Base-by-base conservation (phyloP, 225 moss, liverwort and hornwort species). In the Polytrichum formosum region DNA sequence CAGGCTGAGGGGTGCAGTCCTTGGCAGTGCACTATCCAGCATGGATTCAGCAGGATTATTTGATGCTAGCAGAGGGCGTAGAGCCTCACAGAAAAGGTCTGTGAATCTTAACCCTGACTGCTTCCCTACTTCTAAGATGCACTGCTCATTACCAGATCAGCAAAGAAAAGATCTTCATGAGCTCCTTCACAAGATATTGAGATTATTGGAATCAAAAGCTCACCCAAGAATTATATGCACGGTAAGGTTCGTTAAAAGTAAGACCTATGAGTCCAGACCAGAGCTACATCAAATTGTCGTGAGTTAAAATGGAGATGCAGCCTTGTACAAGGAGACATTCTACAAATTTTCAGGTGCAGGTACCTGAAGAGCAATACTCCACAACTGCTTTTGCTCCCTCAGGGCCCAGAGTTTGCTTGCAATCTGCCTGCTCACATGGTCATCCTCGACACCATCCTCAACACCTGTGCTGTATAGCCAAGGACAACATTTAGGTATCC, bases 331-430 rank as follows among this genome's bases (percentile, higher is more conserved):
- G 35, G 35, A 35, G 9, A 35, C 46, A 46, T 46, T 46, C 16
- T 46, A 46, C 46, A 46, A 46, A 16, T 46, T 46, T 46, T 46
- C 46, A 46, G 16, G 46, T 16, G 53, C 53, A 61, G 81, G 62
- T 83, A 96, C 93, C 85, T 71, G 74, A 20, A 98, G 82, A 55
- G 90, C 94, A 73, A 90, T 76, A 70, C 74, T 87, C 97, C 92
- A 94, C 56, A 86, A 83, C 70, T 84, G 84, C 79, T 90, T 94
- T 28, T 85, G 85, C 73, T 85, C 73, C 79, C 80, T 90, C 70
- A 91, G 54, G 55, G 76, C 80, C 91, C 94, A 92, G 65, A 98
- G 85, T 59, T 76, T 72, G 25, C 75, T 80, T 67, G 91, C 88
- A 71, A 98, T 87, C 65, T 79, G 77, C 77, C 72, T 85, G 73